Conservation (phyloP, 2,329 filamentous ascomycete species). For the Tothia fuscella region DNA sequence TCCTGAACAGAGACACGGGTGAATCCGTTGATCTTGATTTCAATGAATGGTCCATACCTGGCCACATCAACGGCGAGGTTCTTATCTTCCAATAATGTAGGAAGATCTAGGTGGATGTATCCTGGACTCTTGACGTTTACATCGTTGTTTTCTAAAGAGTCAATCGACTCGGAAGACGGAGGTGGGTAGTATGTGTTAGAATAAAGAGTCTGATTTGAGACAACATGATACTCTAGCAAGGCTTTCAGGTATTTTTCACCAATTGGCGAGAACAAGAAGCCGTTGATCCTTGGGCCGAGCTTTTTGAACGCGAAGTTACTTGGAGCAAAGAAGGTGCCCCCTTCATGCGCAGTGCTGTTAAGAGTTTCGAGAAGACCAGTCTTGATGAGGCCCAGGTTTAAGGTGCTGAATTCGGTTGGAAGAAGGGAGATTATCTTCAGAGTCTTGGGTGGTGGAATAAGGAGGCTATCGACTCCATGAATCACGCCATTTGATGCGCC, state of each 20-base stretch:
- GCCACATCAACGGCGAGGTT: constrained; percentile 60
- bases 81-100: constrained; percentile 57
- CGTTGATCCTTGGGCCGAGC: constrained; percentile 62
- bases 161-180: constrained; percentile 18
- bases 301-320: constrained; percentile 68
- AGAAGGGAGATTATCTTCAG: constrained; percentile 52
- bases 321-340: constrained; percentile 71
- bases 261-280: constrained; percentile 69
- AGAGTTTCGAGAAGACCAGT: constrained; percentile 56
- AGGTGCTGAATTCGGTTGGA: constrained; percentile 65
- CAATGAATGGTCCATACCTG: constrained; percentile 54
- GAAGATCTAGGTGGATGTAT: constrained; percentile 57
- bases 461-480: constrained; percentile 61
- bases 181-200: constrained; percentile 65
- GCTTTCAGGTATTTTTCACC: constrained; percentile 68
- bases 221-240: constrained; percentile 67
- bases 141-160: constrained; percentile 11
- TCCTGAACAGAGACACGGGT: constrained; percentile 55
- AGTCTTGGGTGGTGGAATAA: constrained; percentile 62
- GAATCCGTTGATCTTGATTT: constrained; percentile 65
- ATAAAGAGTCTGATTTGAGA: constrained; percentile 64
- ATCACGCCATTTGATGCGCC: constrained; percentile 68
- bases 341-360: constrained; percentile 41
- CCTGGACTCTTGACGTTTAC: constrained; percentile 11
- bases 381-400: constrained; percentile 61